phyloP scores from a whole-genome alignment of 169 alveolate genomes.

The Plasmodium gaboni region DNA sequence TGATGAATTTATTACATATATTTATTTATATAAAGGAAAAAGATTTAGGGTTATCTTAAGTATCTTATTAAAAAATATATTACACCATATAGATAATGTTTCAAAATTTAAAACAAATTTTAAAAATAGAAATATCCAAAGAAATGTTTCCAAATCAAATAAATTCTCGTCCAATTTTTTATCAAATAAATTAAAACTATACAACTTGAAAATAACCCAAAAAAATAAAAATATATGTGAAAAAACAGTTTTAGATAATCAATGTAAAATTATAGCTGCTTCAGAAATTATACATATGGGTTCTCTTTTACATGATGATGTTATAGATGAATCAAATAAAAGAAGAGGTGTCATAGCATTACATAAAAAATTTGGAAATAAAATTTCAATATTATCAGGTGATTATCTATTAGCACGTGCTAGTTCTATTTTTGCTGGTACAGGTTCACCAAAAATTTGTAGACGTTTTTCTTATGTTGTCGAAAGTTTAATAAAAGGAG shows the following conservation, averaged over 20 bases:
- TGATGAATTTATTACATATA: slow-evolving; percentile 68
- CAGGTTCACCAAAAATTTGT: slow-evolving; percentile 75
- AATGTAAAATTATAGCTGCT: slow-evolving; percentile 75
- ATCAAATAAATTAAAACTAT: slow-evolving; percentile 2
- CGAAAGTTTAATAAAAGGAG: slow-evolving; percentile 82
- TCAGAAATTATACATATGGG: slow-evolving; percentile 89
- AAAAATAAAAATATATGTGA: slow-evolving; percentile 20
- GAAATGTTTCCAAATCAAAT: slow-evolving; percentile 29
- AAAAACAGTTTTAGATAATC: slow-evolving; percentile 41
- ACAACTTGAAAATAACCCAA: background rate
- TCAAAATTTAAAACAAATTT: slow-evolving; percentile 23
- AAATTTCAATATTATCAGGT: slow-evolving; percentile 85
- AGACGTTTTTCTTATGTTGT: slow-evolving; percentile 80
- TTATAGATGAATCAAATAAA: slow-evolving; percentile 84
- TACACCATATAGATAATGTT: slow-evolving; percentile 40
- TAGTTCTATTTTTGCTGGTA: slow-evolving; percentile 75
- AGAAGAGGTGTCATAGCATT: slow-evolving; percentile 83
- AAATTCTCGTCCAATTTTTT: background rate
- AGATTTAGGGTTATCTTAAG: slow-evolving; percentile 62
- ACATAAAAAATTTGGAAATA: slow-evolving; percentile 85
- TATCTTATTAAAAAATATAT: slow-evolving; percentile 33
- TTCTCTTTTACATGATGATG: slow-evolving; percentile 88
- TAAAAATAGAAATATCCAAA: slow-evolving; percentile 28
- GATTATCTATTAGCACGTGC: slow-evolving; percentile 83
- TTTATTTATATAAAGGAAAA: slow-evolving; percentile 60